Evolutionary conservation across 805 yeast genomes (phyloP), one percentile per base, ranked within the genome.

Genomic region (Saturnispora halmiae): DNA sequence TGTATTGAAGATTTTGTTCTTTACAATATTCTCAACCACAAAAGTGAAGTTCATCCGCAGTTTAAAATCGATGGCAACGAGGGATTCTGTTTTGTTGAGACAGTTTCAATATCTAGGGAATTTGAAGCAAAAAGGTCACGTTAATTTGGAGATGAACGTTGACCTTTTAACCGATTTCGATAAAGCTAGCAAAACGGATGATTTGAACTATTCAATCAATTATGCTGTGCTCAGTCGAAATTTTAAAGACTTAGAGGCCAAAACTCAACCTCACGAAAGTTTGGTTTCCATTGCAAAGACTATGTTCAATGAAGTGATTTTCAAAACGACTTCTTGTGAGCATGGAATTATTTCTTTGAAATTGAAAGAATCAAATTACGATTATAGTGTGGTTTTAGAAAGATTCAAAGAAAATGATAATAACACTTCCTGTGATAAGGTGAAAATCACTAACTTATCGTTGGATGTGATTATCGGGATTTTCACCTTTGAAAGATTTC

Each of bases 401-500:
- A 29, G 38, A 27, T 18, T 8, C 18, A 21, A 36, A 13, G 21
- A 29, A 16, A 21, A 15, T 1, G 32, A 5, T 9, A 7, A 15
- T 6, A 40, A 41, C 6, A 26, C 11, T 1, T 33, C 6, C 4
- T 8, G 14, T 4, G 40, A 34, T 9, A 29, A 34, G 39, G 10
- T 45, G 28, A 6, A 14, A 16, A 27, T 49, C 14, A 3, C 33
- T 4, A 36, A 41, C 31, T 9, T 43, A 7, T 30, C 41, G 8
- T 7, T 47, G 3, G 36, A 38, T 37, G 80, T 95, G 0, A 67
- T 88, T n/a, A 82, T 92, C 49, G 99, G 98, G 4, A 92, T 92
- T 6, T 90, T 87, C 64, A 81, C 87, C 2, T 84, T 87, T 61
- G 99, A 92, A 58, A 68, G 98, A 44, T 59, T 79, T 18, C 79